Percentiles rank a stretch among this genome's conserved stretches.
Evolutionary conservation across 495 filamentous ascomycete species (phyloP).

Genomic region (Talaromyces adpressus): DNA sequence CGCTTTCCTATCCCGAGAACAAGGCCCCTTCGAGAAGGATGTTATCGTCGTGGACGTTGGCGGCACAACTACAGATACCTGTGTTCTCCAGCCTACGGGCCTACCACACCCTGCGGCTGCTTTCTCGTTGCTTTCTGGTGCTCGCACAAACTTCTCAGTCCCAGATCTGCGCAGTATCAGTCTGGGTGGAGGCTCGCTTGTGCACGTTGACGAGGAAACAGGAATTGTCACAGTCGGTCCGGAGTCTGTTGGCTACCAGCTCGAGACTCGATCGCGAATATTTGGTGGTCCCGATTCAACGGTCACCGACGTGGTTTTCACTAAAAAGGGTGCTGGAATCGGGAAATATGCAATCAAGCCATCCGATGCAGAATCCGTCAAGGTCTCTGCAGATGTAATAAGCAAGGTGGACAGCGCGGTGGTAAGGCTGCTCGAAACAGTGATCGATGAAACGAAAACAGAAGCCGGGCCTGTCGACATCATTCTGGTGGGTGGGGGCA

Average conservation of each 20-base stretch:
- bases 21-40: slow-evolving; percentile 10
- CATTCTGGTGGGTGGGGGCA: slow-evolving; percentile 21
- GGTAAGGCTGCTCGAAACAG: slow-evolving; percentile 10
- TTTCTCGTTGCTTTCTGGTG: slow-evolving; percentile 33
- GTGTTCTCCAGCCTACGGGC: slow-evolving; percentile 40
- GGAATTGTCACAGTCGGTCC: slow-evolving; percentile 16
- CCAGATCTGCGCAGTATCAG: slow-evolving; percentile 48
- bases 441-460: slow-evolving; percentile 20
- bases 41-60: slow-evolving; percentile 42
- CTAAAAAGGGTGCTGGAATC: slow-evolving; percentile 45
- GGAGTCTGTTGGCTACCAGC: neutral
- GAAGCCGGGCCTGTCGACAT: slow-evolving; percentile 27
- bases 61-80: slow-evolving; percentile 41
- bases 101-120: slow-evolving; percentile 37
- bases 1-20: slow-evolving; percentile 29
- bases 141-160: slow-evolving; percentile 42
- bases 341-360: slow-evolving; percentile 11
- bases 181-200: slow-evolving; percentile 46
- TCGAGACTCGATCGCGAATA: slow-evolving; percentile 14
- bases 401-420: neutral
- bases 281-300: neutral
- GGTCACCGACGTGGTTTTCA: slow-evolving; percentile 11
- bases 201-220: slow-evolving; percentile 23
- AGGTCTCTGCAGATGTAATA: neutral
- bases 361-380: neutral